phyloP scores from a whole-genome alignment of 768 basidiomycete genomes.

The Trametopsis cervina region DNA sequence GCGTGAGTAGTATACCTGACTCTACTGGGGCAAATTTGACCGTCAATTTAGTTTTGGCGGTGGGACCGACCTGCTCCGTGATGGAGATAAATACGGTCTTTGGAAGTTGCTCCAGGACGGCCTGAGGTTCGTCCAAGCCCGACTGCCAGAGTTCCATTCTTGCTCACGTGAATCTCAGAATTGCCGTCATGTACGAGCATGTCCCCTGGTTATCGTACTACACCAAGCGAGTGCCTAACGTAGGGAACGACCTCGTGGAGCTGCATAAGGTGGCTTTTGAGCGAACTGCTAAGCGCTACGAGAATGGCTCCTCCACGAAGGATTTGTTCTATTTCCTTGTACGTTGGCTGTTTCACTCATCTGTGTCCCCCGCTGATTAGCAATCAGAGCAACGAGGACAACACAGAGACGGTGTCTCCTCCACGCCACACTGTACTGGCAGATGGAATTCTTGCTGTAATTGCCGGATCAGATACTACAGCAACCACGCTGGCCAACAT shows the following conservation, averaged over 20 bases:
- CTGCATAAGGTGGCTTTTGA: slow-evolving; percentile 3
- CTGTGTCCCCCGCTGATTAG: background rate
- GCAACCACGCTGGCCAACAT: slow-evolving; percentile 31
- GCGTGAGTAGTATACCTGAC: slow-evolving; percentile 26
- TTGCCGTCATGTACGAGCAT: slow-evolving; percentile 1
- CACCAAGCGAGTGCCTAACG: background rate
- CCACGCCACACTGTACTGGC: slow-evolving; percentile 26
- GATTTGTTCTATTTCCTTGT: slow-evolving; percentile 6
- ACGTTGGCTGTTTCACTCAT: background rate
- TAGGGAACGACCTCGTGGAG: background rate
- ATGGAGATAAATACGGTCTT: slow-evolving; percentile 35
- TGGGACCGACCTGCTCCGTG: slow-evolving; percentile 28
- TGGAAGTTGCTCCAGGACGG: slow-evolving; percentile 22
- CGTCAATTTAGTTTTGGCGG: slow-evolving; percentile 26
- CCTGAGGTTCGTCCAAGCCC: background rate
- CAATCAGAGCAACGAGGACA: slow-evolving; percentile 30
- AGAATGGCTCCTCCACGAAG: background rate
- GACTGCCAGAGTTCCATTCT: background rate
- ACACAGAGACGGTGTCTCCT: slow-evolving; percentile 20
- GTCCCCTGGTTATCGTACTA: slow-evolving; percentile 11
- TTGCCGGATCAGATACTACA: slow-evolving; percentile 45
- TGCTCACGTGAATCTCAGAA: background rate
- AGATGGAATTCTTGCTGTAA: slow-evolving; percentile 31
- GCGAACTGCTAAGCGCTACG: background rate
- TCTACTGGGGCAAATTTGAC: background rate